These are phyloP conservation scores for Trichosporon asahii DNA, from an alignment of 1,284 basidiomycete genomes.

Conservation along the genomic window DNA sequence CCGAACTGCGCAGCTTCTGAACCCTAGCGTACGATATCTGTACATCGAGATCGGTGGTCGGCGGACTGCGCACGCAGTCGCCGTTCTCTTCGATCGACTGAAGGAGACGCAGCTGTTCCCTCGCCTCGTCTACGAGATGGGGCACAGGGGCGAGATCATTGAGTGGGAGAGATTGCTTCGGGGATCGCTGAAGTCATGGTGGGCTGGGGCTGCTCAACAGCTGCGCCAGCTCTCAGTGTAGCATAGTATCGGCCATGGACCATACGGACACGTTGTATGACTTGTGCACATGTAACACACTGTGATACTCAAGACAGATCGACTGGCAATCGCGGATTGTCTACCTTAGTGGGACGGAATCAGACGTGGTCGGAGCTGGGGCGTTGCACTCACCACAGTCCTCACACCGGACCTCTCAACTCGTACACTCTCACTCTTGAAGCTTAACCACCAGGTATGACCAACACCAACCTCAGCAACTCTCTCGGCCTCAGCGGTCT, in stretches of 20 bases:
- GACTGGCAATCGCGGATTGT: not conserved
- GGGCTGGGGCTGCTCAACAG: not conserved
- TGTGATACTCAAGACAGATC: not conserved
- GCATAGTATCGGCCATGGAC: not conserved
- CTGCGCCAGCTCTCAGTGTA: not conserved
- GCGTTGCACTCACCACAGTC: no score
- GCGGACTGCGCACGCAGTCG: not conserved
- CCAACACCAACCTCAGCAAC: not conserved
- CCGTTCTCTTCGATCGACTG: not conserved
- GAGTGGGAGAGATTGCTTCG: not conserved
- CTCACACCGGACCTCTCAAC: no score
- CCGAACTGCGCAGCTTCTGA: not conserved
- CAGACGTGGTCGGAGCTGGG: not conserved
- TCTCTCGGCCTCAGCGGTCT: not conserved
- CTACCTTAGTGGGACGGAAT: not conserved
- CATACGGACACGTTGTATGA: not conserved
- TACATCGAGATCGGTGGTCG: conserved; percentile 4
- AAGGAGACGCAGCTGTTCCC: not conserved
- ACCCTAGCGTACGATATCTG: not conserved
- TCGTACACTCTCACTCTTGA: no score
- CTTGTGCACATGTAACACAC: not conserved
- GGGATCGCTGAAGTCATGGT: not conserved
- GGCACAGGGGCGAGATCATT: not conserved
- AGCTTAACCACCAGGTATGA: not conserved
- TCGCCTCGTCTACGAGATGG: not conserved